These are phyloP conservation scores for Talaromyces sp. DNA, from an alignment of 2,329 filamentous ascomycete species.

Conservation along the genomic window DNA sequence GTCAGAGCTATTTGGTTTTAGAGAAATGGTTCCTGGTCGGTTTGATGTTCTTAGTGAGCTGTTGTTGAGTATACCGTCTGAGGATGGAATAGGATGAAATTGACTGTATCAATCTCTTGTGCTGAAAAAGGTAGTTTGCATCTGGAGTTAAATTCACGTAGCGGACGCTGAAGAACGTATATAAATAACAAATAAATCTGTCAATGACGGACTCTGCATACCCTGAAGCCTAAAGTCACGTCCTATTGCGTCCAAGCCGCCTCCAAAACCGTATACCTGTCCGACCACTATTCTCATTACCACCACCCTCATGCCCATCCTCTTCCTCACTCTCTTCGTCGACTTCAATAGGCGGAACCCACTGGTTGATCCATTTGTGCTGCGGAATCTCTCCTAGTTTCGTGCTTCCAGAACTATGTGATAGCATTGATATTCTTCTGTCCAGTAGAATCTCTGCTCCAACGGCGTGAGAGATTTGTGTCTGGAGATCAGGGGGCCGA, in stretches of 20 bases:
- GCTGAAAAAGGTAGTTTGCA: too few relatives aligned
- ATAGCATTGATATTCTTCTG: constrained; percentile 19
- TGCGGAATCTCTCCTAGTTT: constrained; percentile 21
- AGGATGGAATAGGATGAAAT: background rate
- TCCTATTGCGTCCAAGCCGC: constrained; percentile 2
- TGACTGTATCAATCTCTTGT: too few relatives aligned
- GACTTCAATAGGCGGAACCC: constrained; percentile 14
- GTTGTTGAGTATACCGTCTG: background rate
- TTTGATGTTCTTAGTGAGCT: background rate
- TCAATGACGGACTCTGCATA: too few relatives aligned
- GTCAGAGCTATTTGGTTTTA: background rate
- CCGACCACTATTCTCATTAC: background rate
- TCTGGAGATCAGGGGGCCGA: background rate
- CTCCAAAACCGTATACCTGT: constrained; percentile 12
- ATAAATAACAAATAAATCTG: too few relatives aligned
- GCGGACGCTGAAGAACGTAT: too few relatives aligned
- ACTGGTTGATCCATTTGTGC: constrained; percentile 17
- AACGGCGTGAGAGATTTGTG: background rate
- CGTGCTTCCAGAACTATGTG: constrained; percentile 18
- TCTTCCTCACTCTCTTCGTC: constrained; percentile 2
- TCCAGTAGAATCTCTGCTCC: background rate
- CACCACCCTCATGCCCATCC: background rate
- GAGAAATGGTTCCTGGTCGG: background rate
- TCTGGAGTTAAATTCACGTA: too few relatives aligned
- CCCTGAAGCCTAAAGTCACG: background rate